phyloP scores from a whole-genome alignment of 164 flowering plant species.

The Berberis vulgaris region DNA sequence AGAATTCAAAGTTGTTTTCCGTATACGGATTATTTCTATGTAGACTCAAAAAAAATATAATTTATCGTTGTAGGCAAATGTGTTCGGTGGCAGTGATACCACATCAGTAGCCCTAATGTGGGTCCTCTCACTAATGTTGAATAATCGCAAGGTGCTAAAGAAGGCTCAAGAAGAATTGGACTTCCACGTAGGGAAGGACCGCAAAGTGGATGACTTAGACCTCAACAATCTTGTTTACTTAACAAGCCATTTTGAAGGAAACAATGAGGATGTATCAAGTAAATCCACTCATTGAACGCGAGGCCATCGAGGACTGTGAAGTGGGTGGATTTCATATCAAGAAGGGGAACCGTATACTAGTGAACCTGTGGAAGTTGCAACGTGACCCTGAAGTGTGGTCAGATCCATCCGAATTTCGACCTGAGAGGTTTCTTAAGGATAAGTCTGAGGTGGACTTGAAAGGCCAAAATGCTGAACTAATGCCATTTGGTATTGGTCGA shows the following conservation, averaged over 20 bases:
- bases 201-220: not conserved
- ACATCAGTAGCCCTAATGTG: slow-evolving; percentile 16
- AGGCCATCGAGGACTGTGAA: not conserved
- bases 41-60: not conserved
- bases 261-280: not conserved
- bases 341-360: not conserved
- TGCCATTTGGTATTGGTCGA: not conserved
- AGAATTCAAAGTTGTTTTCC: not conserved
- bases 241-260: not conserved
- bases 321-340: not conserved
- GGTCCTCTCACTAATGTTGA: slow-evolving; percentile 21
- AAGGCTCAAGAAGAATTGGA: slow-evolving; percentile 26
- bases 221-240: not conserved
- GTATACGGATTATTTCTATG: not conserved
- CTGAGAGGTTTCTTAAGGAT: not conserved
- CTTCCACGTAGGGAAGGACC: slow-evolving; percentile 8
- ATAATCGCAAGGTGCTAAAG: slow-evolving; percentile 13
- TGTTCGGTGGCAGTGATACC: slow-evolving; percentile 16
- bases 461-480: not conserved
- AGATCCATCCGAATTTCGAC: not conserved
- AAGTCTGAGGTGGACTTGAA: not conserved
- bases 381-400: not conserved
- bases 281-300: not conserved
- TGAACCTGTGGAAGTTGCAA: not conserved
- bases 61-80: slow-evolving; percentile 2